phyloP scores from a whole-genome alignment of 768 basidiomycete genomes.

The Podaxis sp. region DNA sequence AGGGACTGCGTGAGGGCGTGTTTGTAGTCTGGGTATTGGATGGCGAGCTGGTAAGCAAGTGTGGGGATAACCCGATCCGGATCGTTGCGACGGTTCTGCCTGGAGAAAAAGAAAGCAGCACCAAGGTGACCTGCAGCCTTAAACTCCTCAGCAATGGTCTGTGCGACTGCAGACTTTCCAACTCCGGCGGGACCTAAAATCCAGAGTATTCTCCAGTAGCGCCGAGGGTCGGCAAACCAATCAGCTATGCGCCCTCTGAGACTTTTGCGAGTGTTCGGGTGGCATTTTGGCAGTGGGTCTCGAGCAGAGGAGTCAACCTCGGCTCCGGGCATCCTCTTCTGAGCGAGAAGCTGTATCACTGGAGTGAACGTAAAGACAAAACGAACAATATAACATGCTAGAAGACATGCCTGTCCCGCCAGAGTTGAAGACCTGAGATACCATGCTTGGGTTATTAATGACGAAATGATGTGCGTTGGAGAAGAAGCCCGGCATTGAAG shows the following conservation, averaged over 20 bases:
- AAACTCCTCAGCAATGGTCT: conserved; percentile 15
- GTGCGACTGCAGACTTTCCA: conserved; percentile 23
- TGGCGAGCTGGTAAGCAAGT: conserved; percentile 5
- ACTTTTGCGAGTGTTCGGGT: conserved; percentile 18
- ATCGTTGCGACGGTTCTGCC: neutral
- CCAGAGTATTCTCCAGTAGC: conserved; percentile 18
- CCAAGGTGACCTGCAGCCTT: too few species aligned
- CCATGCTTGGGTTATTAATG: too few species aligned
- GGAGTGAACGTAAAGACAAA: too few species aligned
- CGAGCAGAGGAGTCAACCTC: conserved; percentile 1
- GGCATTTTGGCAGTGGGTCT: conserved; percentile 17
- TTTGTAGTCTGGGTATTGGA: too few species aligned
- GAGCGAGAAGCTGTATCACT: too few species aligned
- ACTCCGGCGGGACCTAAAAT: conserved; percentile 21
- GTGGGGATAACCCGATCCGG: neutral
- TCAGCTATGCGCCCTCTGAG: conserved; percentile 12
- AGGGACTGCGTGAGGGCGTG: too few species aligned
- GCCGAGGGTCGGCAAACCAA: conserved; percentile 16
- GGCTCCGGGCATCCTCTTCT: too few species aligned
- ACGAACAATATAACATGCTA: too few species aligned
- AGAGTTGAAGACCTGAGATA: too few species aligned
- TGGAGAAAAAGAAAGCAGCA: conserved; percentile 7
- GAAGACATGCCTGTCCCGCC: too few species aligned
- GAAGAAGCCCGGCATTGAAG: too few species aligned
- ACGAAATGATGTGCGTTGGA: too few species aligned